These are phyloP conservation scores for Eucalyptus curtisii DNA, from an alignment of 345 rosid genomes.

Conservation along the genomic window DNA sequence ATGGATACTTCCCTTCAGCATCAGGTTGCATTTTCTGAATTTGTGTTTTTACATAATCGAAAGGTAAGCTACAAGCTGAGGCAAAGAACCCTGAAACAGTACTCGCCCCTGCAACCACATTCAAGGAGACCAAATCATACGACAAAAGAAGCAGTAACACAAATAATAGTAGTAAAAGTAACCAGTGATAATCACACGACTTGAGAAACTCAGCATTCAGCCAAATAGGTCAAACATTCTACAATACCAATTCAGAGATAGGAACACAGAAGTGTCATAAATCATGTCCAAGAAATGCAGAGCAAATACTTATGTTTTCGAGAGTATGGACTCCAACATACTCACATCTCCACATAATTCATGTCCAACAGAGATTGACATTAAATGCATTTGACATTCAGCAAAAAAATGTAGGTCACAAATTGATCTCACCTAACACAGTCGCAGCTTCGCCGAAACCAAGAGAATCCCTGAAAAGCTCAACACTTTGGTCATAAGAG, in stretches of 20 bases:
- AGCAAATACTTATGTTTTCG: neutral
- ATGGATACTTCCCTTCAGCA: constrained; percentile 84
- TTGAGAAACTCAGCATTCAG: neutral
- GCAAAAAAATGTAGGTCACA: neutral
- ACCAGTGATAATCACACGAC: neutral
- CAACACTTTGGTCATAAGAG: constrained; percentile 40
- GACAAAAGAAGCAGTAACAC: neutral
- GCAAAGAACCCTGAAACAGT: constrained; percentile 86
- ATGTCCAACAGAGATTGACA: neutral
- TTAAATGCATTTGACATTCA: neutral
- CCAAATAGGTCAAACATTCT: neutral
- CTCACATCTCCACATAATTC: neutral
- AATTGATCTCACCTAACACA: constrained; percentile 24
- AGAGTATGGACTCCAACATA: neutral
- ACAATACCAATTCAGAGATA: neutral
- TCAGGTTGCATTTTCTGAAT: constrained; percentile 99
- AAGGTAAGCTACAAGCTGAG: constrained; percentile 91
- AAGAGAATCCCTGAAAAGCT: constrained; percentile 30
- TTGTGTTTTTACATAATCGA: constrained; percentile 96
- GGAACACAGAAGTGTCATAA: neutral
- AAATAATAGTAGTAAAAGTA: neutral
- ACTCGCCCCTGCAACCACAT: constrained; percentile 62
- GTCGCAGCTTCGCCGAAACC: constrained; percentile 35
- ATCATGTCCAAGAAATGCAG: neutral
- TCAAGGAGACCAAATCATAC: neutral